A percentile compares a stretch with the other conserved stretches of the same genome.
These are phyloP conservation scores for Colletotrichum lindemuthianum DNA, from an alignment of 2,329 filamentous ascomycete genomes.

Conservation along the genomic window DNA sequence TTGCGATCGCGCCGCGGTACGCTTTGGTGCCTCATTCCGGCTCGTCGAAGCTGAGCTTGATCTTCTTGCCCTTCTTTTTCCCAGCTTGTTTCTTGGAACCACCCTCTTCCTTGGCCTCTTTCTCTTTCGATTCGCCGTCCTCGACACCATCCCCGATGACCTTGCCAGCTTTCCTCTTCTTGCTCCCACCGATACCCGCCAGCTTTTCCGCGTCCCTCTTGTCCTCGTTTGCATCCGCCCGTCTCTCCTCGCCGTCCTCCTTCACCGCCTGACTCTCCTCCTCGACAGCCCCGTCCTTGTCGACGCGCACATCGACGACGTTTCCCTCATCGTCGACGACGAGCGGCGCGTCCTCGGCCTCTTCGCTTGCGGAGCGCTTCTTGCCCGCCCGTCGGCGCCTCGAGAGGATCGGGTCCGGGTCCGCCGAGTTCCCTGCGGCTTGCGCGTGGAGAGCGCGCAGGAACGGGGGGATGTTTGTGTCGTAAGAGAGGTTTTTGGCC, in stretches of 20 bases:
- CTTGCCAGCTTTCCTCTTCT: slow-evolving; percentile 66
- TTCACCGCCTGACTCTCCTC: slow-evolving; percentile 41
- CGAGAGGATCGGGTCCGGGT: slow-evolving; percentile 63
- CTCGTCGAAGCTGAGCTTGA: slow-evolving; percentile 70
- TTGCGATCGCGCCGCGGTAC: background rate
- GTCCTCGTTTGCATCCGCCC: slow-evolving; percentile 37
- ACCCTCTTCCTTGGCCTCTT: slow-evolving; percentile 8
- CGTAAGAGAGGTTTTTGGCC: slow-evolving; percentile 76
- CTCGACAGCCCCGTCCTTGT: slow-evolving; percentile 55
- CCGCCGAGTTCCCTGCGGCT: slow-evolving; percentile 56
- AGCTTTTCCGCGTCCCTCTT: slow-evolving; percentile 47
- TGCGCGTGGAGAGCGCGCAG: slow-evolving; percentile 66
- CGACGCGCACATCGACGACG: slow-evolving; percentile 62
- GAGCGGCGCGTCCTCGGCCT: slow-evolving; percentile 80
- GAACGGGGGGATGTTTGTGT: slow-evolving; percentile 68
- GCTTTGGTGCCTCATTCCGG: slow-evolving; percentile 30
- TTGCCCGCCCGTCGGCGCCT: slow-evolving; percentile 59
- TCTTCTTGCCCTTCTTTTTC: slow-evolving; percentile 67
- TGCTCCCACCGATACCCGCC: slow-evolving; percentile 54
- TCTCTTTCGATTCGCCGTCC: slow-evolving; percentile 36
- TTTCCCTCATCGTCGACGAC: slow-evolving; percentile 80
- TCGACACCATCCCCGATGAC: slow-evolving; percentile 53
- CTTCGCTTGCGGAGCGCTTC: slow-evolving; percentile 70
- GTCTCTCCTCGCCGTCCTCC: slow-evolving; percentile 41
- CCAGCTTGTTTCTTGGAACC: slow-evolving; percentile 39